These are phyloP conservation scores for Phoma sp. DNA, from an alignment of 2,329 filamentous ascomycete genomes.

Conservation along the genomic window DNA sequence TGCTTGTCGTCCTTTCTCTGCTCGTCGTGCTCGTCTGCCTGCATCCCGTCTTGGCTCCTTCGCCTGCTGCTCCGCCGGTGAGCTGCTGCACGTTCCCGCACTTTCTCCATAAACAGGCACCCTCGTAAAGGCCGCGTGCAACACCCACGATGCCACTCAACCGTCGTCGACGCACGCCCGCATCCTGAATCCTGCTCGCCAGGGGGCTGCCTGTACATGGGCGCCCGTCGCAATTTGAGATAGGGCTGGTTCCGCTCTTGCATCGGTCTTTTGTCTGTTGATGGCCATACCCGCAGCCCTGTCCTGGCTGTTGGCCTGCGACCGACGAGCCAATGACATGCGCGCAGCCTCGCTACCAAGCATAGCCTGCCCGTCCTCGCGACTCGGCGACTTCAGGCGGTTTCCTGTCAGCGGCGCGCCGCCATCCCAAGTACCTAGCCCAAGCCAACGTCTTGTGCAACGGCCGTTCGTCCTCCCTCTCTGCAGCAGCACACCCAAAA, in stretches of 20 bases:
- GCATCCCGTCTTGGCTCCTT: too few species aligned
- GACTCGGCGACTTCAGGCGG: constrained; percentile 39
- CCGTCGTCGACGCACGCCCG: constrained; percentile 18
- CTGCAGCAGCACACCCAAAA: background rate
- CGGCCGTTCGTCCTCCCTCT: constrained; percentile 12
- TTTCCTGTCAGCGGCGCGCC: constrained; percentile 36
- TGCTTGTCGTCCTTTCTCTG: background rate
- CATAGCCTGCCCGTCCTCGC: constrained; percentile 23
- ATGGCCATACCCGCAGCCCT: constrained; percentile 19
- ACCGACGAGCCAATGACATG: constrained; percentile 35
- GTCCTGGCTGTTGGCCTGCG: constrained; percentile 36
- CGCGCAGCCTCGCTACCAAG: constrained; percentile 23
- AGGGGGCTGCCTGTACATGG: constrained; percentile 20
- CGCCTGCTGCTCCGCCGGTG: constrained; percentile 15
- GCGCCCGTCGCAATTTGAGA: constrained; percentile 32
- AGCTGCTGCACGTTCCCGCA: constrained; percentile 12
- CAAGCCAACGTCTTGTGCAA: constrained; percentile 29
- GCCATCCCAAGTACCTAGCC: constrained; percentile 13
- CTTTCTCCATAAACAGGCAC: constrained; percentile 4
- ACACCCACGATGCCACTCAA: background rate
- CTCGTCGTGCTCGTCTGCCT: too few species aligned
- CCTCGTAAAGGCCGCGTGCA: constrained; percentile 4
- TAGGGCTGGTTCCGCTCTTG: constrained; percentile 43
- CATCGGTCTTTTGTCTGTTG: constrained; percentile 34
- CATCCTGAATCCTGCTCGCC: constrained; percentile 33